phyloP scores from a whole-genome alignment of 108 stramenopile species.

The Mediolabrus comicus region DNA sequence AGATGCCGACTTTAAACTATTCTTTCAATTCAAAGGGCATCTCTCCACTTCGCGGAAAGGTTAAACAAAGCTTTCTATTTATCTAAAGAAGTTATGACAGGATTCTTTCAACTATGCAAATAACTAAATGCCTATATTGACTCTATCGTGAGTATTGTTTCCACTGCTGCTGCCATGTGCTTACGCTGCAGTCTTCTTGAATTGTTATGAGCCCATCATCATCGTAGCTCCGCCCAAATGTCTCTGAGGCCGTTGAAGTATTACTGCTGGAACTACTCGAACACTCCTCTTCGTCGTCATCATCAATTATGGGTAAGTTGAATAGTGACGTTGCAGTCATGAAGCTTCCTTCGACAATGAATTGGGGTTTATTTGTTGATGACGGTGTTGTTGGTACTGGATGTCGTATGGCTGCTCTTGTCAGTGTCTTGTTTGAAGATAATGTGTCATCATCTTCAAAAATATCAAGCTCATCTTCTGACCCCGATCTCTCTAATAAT shows the following conservation, averaged over 20 bases:
- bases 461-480: neutral
- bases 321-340: conserved; percentile 4
- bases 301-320: neutral
- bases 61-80: no score
- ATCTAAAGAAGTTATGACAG: no score
- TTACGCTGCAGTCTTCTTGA: conserved; percentile 32
- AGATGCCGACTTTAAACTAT: no score
- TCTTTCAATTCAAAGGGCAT: no score
- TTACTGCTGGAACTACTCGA: conserved; percentile 16
- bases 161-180: conserved; percentile 2
- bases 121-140: neutral
- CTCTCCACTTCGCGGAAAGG: no score
- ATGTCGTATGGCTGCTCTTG: neutral
- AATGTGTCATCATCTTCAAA: conserved; percentile 1
- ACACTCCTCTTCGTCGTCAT: neutral
- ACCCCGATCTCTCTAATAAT: neutral
- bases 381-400: neutral
- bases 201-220: conserved; percentile 34
- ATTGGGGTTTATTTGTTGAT: neutral
- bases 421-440: neutral
- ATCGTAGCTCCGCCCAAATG: conserved; percentile 5
- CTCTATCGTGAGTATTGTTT: neutral
- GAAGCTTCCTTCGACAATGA: conserved; percentile 9
- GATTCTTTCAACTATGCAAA: no score
- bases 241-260: conserved; percentile 5